phyloP scores from a whole-genome alignment of 768 basidiomycete species.

The Chlorophyllum brunneum region DNA sequence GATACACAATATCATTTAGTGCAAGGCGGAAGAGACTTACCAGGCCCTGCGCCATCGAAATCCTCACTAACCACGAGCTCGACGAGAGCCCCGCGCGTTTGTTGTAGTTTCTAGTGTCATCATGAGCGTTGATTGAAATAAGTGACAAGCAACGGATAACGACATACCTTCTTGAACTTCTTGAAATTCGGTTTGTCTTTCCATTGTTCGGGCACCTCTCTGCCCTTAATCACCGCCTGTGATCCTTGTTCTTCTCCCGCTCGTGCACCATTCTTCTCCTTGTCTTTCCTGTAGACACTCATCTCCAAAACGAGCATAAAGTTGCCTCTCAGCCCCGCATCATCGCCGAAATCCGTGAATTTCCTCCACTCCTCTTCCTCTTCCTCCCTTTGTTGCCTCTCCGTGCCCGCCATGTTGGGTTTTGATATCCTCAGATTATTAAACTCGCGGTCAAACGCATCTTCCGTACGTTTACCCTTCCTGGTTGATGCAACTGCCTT shows the following conservation, averaged over 20 bases:
- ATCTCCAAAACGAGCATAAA: conserved; percentile 77
- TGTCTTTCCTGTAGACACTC: conserved; percentile 43
- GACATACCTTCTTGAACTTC: conserved; percentile 71
- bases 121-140: background rate
- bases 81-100: conserved; percentile 31
- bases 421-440: conserved; percentile 71
- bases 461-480: conserved; percentile 61
- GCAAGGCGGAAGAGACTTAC: conserved; percentile 29
- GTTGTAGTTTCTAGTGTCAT: conserved; percentile 23
- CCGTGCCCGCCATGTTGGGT: conserved; percentile 41
- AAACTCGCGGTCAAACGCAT: conserved; percentile 75
- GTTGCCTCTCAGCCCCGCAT: conserved; percentile 60
- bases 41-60: conserved; percentile 50
- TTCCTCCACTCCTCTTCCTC: conserved; percentile 53
- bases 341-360: conserved; percentile 64
- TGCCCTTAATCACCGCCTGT: conserved; percentile 7
- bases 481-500: conserved; percentile 74
- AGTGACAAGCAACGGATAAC: background rate
- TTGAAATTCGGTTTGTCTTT: conserved; percentile 65
- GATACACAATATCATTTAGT: background rate
- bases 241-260: background rate
- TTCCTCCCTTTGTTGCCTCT: conserved; percentile 27
- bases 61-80: conserved; percentile 50
- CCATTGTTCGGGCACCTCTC: conserved; percentile 32
- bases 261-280: conserved; percentile 9